Conservation (phyloP, 2,329 filamentous ascomycete genomes). For the Colletotrichum incanum region DNA sequence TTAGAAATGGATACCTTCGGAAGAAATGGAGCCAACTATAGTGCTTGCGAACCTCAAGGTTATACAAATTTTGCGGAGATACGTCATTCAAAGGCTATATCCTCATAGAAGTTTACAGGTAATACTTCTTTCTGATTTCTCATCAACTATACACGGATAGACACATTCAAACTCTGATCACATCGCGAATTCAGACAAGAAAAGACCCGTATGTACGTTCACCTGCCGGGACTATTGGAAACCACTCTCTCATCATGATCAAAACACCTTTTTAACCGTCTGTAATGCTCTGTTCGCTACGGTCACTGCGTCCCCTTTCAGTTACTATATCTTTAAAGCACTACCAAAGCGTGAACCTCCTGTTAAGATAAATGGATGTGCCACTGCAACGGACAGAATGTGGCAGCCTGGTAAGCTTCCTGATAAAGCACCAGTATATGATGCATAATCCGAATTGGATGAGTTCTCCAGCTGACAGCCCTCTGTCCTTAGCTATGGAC, state of each 20-base stretch:
- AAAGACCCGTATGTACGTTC: not conserved
- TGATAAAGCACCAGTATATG: not conserved
- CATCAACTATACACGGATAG: not conserved
- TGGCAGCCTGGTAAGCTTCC: not conserved
- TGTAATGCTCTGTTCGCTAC: not conserved
- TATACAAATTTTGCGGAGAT: too few relatives aligned
- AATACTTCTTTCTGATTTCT: not conserved
- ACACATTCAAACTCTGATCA: not conserved
- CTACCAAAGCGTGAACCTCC: not conserved
- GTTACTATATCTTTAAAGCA: too few relatives aligned
- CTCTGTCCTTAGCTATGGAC: not conserved
- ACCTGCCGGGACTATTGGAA: too few relatives aligned
- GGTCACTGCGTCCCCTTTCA: not conserved
- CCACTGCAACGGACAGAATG: not conserved
- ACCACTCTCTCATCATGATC: not conserved
- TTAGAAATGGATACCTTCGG: too few relatives aligned
- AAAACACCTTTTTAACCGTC: rapidly evolving
- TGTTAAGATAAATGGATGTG: not conserved
- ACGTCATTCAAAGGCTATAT: too few relatives aligned
- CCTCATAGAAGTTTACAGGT: not conserved
- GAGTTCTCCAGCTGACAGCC: not conserved
- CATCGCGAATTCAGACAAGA: too few relatives aligned
- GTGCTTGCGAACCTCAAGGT: too few relatives aligned
- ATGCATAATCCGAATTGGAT: not conserved
- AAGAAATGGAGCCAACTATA: too few relatives aligned